phyloP scores from a whole-genome alignment of 78 protist species.

The slime mould (Dictyostelium discoideum) region dicty_2.7 NC_007091.3:1093501-1094000 shows the following conservation, averaged over 20 bases:
- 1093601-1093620: conserved; percentile 20
- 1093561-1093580: not conserved
- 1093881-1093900: not conserved
- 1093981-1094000: not conserved
- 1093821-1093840: not conserved
- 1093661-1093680: not conserved
- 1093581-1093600: not conserved
- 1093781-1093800: conserved; percentile 34
- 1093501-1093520: not conserved
- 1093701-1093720: not conserved
- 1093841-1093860: not conserved
- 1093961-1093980: not conserved
- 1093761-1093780: conserved; percentile 35
- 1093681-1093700: not conserved
- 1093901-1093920: not conserved
- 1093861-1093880: not conserved
- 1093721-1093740: not conserved
- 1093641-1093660: not conserved
- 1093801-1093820: not conserved
- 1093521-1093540: conserved; percentile 12
- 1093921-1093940: not conserved
- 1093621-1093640: not conserved
- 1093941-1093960: not conserved
- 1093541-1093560: not conserved
- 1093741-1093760: not conserved